Base-by-base conservation (phyloP, 768 basidiomycete genomes). In the Bullera alba region DNA sequence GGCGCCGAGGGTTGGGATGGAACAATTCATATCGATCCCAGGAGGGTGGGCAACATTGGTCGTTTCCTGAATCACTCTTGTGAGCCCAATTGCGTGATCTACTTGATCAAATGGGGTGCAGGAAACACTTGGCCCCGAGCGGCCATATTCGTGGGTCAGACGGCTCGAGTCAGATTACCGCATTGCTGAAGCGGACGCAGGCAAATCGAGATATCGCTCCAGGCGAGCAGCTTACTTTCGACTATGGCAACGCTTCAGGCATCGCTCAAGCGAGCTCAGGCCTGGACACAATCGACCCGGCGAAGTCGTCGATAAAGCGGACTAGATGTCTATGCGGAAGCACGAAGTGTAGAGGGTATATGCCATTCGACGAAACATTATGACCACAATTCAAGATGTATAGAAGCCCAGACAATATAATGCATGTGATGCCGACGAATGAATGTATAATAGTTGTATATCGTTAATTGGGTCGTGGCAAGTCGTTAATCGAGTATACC, bases 11-110 rank as follows among this genome's bases (percentile, higher is more conserved):
- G 10, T 12, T 39, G 8, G 16, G 54, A 52, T 4, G 30, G 32
- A 28, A 42, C 34, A 1, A 42, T 70, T 2, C 59, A 65, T 47
- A 63, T 74, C 19, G 73, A 74, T 55, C 60, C 71, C 6, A 53
- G 66, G 35, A 36, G 52, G 14, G 46, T 48, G 14, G 71, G 71
- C 2, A 73, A 74, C 49, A 52, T 72, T 10, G 66, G 62, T 25
- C 53, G 71, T 21, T 73, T 63, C 45, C 34, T 72, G 45, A 72
- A 74, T 49, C 71, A 74, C 45, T 69, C 69, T 4, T 74, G 73
- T 50, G 61, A 68, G 1, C 61, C 70, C 16, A 72, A 69, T 44
- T 71, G 67, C 46, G 53, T 71, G 6, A 56, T 73, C 10, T 57
- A 64, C 21, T 48, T 64, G 6, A 68, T 73, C 2, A 44, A 60